Evolutionary conservation across 1,139 yeast species (phyloP).

Genomic region (Blastobotrys capitulatus): DNA sequence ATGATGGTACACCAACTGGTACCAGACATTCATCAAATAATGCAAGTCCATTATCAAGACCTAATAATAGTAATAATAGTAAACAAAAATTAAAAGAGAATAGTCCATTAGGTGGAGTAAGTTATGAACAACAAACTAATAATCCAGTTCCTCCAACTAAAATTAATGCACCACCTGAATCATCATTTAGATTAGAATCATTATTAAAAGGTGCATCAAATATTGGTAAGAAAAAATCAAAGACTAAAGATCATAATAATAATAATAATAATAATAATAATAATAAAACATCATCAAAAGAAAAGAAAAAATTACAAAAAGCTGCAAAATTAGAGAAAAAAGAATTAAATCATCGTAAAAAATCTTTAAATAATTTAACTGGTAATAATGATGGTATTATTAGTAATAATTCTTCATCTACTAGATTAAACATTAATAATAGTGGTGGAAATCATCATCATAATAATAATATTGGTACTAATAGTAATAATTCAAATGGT

Average conservation of each 20-base stretch:
- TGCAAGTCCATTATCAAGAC: slow-evolving; percentile 1
- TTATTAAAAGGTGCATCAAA: slow-evolving; percentile 28
- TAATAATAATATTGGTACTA: neutral
- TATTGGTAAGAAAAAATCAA: slow-evolving; percentile 23
- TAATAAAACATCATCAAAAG: neutral
- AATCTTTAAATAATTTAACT: neutral
- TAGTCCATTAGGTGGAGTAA: neutral
- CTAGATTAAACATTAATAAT: neutral
- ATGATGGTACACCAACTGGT: slow-evolving; percentile 5
- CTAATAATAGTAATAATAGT: neutral
- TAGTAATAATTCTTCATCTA: neutral
- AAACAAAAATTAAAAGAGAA: slow-evolving; percentile 21
- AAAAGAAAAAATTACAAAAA: slow-evolving; percentile 12
- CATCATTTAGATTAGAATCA: slow-evolving; percentile 32
- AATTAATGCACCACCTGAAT: slow-evolving; percentile 17
- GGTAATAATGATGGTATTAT: neutral
- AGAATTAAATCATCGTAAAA: neutral
- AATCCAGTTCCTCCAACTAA: neutral
- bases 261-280: neutral
- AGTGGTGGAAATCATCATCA: too few relatives aligned
- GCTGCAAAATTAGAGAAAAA: neutral
- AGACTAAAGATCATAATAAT: slow-evolving; percentile 10
- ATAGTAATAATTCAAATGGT: neutral
- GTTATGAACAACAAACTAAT: neutral
- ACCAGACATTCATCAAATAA: slow-evolving; percentile 5